Evolutionary conservation across 2,329 filamentous ascomycete genomes (phyloP).

Genomic region (Penicillium concentricum): DNA sequence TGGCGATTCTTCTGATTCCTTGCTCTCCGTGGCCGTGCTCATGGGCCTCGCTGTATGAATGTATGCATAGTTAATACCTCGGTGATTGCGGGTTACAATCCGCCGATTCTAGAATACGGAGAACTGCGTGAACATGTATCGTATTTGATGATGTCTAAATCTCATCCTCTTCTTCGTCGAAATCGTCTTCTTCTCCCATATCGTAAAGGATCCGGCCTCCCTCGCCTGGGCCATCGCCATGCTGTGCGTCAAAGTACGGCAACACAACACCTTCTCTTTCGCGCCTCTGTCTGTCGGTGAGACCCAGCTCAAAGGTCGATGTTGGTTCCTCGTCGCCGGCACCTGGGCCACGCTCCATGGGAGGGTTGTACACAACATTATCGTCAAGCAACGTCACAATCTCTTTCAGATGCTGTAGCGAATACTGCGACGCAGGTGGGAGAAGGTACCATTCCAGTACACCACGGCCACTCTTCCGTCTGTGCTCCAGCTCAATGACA

Average conservation of each 20-base stretch:
- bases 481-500: constrained; percentile 81
- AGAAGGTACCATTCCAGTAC: constrained; percentile 69
- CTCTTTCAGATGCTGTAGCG: constrained; percentile 50
- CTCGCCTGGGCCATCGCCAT: constrained; percentile 66
- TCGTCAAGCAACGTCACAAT: constrained; percentile 68
- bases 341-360: constrained; percentile 41
- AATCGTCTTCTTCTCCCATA: constrained; percentile 94
- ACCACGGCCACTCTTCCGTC: constrained; percentile 75
- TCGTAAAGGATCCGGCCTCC: constrained; percentile 94
- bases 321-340: constrained; percentile 57
- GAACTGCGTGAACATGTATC: constrained; percentile 3
- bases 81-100: constrained; percentile 35
- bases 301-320: constrained; percentile 78
- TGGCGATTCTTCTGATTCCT: constrained; percentile 78
- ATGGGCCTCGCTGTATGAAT: constrained; percentile 30
- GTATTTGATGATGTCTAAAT: constrained; percentile 51
- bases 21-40: constrained; percentile 6
- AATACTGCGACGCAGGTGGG: constrained; percentile 47
- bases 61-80: constrained; percentile 38
- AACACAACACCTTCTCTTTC: constrained; percentile 87
- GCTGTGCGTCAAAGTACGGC: constrained; percentile 96
- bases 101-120: constrained; percentile 17
- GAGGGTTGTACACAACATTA: constrained; percentile 65
- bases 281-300: constrained; percentile 86
- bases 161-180: constrained; percentile 94